These are phyloP conservation scores for Anisodus acutangulus DNA, from an alignment of 257 asterid genomes.

Conservation along the genomic window DNA sequence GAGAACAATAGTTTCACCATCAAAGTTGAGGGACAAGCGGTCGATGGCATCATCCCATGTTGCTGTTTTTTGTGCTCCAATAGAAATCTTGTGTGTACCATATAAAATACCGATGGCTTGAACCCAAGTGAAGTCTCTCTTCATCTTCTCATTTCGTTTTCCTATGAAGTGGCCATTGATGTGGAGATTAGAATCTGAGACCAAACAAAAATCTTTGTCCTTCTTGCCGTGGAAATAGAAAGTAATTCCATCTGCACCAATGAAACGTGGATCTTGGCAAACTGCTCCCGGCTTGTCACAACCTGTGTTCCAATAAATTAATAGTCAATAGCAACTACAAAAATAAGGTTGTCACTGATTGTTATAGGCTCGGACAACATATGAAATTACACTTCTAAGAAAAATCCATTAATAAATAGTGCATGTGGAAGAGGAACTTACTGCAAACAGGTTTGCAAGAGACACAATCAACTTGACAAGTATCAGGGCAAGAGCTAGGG, in stretches of 20 bases:
- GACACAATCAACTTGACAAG: conserved; percentile 57
- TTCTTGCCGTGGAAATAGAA: conserved; percentile 40
- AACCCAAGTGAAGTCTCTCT: too few species aligned
- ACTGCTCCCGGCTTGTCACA: conserved; percentile 74
- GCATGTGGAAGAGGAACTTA: conserved; percentile 35
- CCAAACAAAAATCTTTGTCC: too few species aligned
- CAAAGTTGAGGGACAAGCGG: conserved; percentile 50
- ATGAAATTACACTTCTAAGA: not conserved
- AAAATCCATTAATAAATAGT: not conserved
- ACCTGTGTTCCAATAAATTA: conserved; percentile 31
- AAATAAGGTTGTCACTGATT: too few species aligned
- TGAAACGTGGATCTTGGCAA: conserved; percentile 78
- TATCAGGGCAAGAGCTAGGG: conserved; percentile 48
- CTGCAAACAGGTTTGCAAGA: conserved; percentile 67
- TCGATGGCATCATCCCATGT: conserved; percentile 50
- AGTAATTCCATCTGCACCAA: conserved; percentile 75
- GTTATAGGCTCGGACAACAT: not conserved
- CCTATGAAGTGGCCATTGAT: too few species aligned
- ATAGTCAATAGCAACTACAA: not conserved
- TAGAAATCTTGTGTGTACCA: conserved; percentile 24
- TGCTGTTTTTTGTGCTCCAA: conserved; percentile 57
- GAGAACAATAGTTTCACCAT: conserved; percentile 47
- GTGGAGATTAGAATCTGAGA: too few species aligned
- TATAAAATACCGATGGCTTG: too few species aligned
- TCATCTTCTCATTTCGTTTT: too few species aligned